Conservation (phyloP, 2,329 filamentous ascomycete genomes). For the Phoma sp. region DNA sequence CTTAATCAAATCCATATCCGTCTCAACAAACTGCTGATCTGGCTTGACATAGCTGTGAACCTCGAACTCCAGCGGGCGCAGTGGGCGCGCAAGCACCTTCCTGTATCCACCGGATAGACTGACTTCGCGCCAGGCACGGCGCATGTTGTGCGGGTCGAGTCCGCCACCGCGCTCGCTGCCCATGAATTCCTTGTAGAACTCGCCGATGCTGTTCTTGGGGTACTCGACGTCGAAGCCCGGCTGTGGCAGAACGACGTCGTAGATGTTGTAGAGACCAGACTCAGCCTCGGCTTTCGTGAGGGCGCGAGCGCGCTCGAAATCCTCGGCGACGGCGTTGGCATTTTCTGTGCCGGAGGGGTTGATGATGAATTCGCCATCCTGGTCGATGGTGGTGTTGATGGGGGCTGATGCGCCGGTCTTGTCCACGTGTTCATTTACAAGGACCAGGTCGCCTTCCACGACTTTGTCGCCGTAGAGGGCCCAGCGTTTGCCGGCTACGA, state of each 20-base stretch:
- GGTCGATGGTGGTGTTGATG: slow-evolving; percentile 53
- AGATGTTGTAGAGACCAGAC: slow-evolving; percentile 78
- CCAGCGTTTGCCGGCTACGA: slow-evolving; percentile 81
- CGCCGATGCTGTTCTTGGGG: slow-evolving; percentile 80
- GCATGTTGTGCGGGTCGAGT: slow-evolving; percentile 86
- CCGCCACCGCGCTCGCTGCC: slow-evolving; percentile 74
- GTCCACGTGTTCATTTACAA: slow-evolving; percentile 65
- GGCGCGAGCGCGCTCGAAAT: slow-evolving; percentile 72
- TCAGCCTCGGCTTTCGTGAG: slow-evolving; percentile 78
- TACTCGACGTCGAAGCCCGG: slow-evolving; percentile 91
- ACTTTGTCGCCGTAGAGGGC: slow-evolving; percentile 73
- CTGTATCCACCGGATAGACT: slow-evolving; percentile 89
- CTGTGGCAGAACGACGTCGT: slow-evolving; percentile 88
- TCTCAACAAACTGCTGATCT: slow-evolving; percentile 85
- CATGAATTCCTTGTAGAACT: slow-evolving; percentile 89
- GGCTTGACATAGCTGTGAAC: slow-evolving; percentile 73
- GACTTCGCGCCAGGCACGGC: slow-evolving; percentile 82
- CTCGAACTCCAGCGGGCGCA: slow-evolving; percentile 67
- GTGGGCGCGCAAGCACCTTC: slow-evolving; percentile 77
- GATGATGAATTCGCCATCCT: slow-evolving; percentile 70
- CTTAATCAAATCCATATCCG: slow-evolving; percentile 74
- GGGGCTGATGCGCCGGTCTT: slow-evolving; percentile 46
- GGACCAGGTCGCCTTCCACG: slow-evolving; percentile 83
- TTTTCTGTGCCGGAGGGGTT: slow-evolving; percentile 64
- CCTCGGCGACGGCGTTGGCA: slow-evolving; percentile 59